Base-by-base conservation (phyloP, 2,329 filamentous ascomycete genomes). In the Pseudocercospora macadamiae region DNA sequence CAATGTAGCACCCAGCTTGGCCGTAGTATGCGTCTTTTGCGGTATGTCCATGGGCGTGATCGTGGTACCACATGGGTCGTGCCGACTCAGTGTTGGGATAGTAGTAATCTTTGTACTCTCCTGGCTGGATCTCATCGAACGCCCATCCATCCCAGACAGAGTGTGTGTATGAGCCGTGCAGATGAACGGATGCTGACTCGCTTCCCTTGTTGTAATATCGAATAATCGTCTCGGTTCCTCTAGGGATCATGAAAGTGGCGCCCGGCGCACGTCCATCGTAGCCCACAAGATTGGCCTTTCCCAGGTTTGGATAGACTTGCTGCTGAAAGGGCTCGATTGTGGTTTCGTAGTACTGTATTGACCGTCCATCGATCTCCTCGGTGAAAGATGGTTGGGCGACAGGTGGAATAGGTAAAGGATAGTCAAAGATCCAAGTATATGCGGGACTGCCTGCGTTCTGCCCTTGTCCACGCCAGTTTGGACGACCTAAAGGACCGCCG, bases 41-140 rank as follows among this genome's bases (percentile, higher is more conserved):
- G 10, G 83, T 86, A 54, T 72, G 62, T 30, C 67, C 70, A 54
- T 75, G 71, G 0, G 73, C 73, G 53, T 79, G 77, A 57, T 78
- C 76, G 64, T 86, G 83, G 63, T 86, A 86, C 84, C 84, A 86
- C 26, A 85, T 74, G 0, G 81, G 76, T 34, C 83, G 77, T 1
- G 77, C 81, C 36, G 75, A 76, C 66, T 85, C 79, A 12, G 69
- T 73, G 67, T 86, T 86, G 8, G 83, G 83, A 63, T 84, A 87
- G 68, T 85, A 86, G 68, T 86, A 86, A 61, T 86, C 84, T 68
- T 86, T 86, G 71, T 80, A 84, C 64, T 86, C 72, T 0, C 82
- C 81, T 0, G 79, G 77, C 0, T 71, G 48, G 1, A 80, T 80
- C n/a, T 76, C 73, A 60, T 86, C 83, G 45, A 78, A 77, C 1